Evolutionary conservation across 805 yeast species (phyloP).

Genomic region (Yarrowia porcina): DNA sequence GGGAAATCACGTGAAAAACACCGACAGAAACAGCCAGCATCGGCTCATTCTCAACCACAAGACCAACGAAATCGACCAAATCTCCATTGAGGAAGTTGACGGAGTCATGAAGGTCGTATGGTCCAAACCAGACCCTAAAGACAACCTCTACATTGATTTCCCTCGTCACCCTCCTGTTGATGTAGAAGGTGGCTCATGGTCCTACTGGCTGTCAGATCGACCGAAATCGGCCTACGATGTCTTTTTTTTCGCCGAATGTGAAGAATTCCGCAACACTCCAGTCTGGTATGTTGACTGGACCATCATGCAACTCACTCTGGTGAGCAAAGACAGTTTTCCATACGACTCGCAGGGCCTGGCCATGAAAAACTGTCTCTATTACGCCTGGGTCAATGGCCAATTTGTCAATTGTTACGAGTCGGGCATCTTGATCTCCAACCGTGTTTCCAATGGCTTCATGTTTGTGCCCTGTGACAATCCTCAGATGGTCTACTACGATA

Average conservation of each 20-base stretch:
- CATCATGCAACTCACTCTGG: neutral
- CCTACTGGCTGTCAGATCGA: conserved; percentile 3
- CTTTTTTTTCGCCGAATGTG: neutral
- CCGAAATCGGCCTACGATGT: neutral
- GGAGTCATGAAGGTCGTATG: neutral
- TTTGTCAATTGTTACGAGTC: neutral
- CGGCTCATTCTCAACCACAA: neutral
- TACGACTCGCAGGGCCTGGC: neutral
- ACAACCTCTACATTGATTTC: neutral
- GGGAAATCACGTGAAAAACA: neutral
- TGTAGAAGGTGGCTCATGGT: too few species aligned
- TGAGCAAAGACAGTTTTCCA: neutral
- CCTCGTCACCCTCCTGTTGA: too few species aligned
- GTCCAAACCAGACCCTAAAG: neutral
- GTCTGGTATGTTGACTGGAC: conserved; percentile 16
- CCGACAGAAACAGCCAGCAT: neutral
- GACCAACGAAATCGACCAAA: neutral
- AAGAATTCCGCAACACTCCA: neutral
- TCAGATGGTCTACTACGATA: conserved; percentile 1
- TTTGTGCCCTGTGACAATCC: too few species aligned
- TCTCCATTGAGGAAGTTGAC: neutral
- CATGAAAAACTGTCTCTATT: neutral
- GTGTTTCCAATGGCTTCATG: too few species aligned
- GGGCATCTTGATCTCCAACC: neutral
- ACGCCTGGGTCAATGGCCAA: neutral